Evolutionary conservation across 495 filamentous ascomycete genomes (phyloP), one percentile per base, ranked within the genome.

Genomic region (Hypoxylon lienhwacheense): DNA sequence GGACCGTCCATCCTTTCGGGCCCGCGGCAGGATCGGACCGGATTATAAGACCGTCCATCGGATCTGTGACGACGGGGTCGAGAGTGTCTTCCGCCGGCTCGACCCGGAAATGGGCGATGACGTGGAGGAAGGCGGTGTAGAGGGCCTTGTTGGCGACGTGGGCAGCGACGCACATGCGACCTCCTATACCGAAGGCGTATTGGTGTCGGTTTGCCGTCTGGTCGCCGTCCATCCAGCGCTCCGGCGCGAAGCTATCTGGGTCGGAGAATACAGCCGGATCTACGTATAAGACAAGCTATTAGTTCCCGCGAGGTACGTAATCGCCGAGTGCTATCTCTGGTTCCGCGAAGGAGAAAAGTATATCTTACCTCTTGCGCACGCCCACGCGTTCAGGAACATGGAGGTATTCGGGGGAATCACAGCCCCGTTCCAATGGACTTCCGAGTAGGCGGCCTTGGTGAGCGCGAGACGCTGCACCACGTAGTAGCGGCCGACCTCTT

Each of bases 401-500:
- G 79, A 81, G 4, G 83, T 88, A 1, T 83, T 81, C 1, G 82
- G 77, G 0, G 84, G 85, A 12, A 87, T 86, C 0, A 67, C 73
- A 0, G 77, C 77, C 7, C 79, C 78, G 16, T 85, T 74, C 67
- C 77, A 88, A 10, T 72, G 65, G 26, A 88, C 85, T 33, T 85
- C 77, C 61, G 85, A 85, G 65, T 83, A 82, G 50, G 72, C 82
- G 33, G 78, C 79, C 7, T 85, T 75, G 5, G 86, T 85, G 3
- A 89, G 73, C 57, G 83, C 86, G 61, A 89, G 85, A 2, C 85
- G 85, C 56, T 88, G 86, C 11, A 89, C 85, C 2, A 82, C 86
- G 78, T 81, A 89, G 73, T 80, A 89, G 45, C 86, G 78, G 8
- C 88, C 75, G 24, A 79, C 78, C 66, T 89, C 86, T 61, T 86